Evolutionary conservation across 768 basidiomycete species (phyloP).

Genomic region (Epithele typhae): DNA sequence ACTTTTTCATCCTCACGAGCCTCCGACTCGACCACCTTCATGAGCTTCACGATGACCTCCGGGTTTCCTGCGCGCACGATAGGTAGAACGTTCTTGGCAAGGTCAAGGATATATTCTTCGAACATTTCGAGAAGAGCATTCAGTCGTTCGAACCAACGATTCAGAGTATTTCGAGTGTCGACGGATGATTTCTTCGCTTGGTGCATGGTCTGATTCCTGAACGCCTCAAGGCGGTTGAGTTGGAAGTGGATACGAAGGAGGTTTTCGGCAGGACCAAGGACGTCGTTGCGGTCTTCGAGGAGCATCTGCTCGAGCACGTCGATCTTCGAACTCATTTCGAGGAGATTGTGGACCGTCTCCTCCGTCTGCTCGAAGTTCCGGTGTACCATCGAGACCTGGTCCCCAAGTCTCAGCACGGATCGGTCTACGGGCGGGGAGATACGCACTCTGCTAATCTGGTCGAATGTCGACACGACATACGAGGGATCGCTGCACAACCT

Average conservation of each 20-base stretch:
- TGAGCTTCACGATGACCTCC: constrained; percentile 84
- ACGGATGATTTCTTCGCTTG: constrained; percentile 82
- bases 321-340: constrained; percentile 88
- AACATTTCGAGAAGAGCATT: constrained; percentile 78
- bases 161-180: constrained; percentile 61
- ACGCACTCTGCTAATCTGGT: constrained; percentile 91
- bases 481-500: constrained; percentile 71
- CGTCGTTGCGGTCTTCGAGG: constrained; percentile 64
- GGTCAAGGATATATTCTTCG: constrained; percentile 75
- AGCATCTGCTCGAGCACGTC: constrained; percentile 77
- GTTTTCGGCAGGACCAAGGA: constrained; percentile 84
- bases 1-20: constrained; percentile 95
- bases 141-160: constrained; percentile 81
- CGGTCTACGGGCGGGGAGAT: neutral
- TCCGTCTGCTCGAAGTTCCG: constrained; percentile 93
- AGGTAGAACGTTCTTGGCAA: constrained; percentile 75
- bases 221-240: constrained; percentile 86
- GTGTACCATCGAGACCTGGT: constrained; percentile 91
- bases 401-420: neutral
- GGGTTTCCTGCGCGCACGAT: constrained; percentile 75
- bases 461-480: constrained; percentile 79
- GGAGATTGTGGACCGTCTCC: constrained; percentile 90
- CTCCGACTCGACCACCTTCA: constrained; percentile 94
- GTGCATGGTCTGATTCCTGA: constrained; percentile 93
- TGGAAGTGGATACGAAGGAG: constrained; percentile 89